These are phyloP conservation scores for Ceratobasidium sp. DNA, from an alignment of 1,284 basidiomycete species.

Conservation along the genomic window DNA sequence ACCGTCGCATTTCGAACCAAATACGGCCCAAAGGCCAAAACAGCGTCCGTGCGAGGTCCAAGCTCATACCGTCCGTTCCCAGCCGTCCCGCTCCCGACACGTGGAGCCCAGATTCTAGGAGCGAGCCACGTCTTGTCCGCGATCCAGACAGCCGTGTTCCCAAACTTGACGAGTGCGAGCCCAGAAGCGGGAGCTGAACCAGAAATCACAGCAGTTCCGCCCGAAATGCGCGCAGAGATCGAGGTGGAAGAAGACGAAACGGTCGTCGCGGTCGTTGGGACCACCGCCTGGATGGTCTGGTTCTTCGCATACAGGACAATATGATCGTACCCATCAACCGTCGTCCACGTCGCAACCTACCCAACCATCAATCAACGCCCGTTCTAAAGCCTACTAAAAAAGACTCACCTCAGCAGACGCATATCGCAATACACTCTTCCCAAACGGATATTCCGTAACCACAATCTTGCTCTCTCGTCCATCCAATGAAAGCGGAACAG, in stretches of 20 bases:
- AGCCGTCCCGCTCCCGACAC: neutral
- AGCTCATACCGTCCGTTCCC: constrained; percentile 28
- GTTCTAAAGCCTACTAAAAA: neutral
- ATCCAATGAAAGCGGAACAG: neutral
- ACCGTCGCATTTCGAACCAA: constrained; percentile 48
- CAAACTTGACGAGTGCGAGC: constrained; percentile 55
- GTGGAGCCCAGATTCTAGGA: constrained; percentile 26
- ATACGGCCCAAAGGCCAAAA: constrained; percentile 48
- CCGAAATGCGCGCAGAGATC: constrained; percentile 46
- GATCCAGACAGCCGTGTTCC: constrained; percentile 26
- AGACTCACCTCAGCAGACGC: constrained; percentile 39
- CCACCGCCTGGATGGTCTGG: constrained; percentile 57
- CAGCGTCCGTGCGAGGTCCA: constrained; percentile 38
- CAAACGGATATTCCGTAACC: constrained; percentile 39
- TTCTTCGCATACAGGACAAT: constrained; percentile 60
- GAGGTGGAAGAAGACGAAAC: no score
- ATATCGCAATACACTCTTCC: constrained; percentile 24
- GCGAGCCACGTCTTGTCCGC: constrained; percentile 40
- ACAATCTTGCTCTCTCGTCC: constrained; percentile 32
- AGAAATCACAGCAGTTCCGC: constrained; percentile 54
- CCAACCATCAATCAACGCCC: neutral
- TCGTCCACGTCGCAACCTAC: constrained; percentile 60
- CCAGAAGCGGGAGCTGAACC: constrained; percentile 56
- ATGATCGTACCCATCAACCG: constrained; percentile 57
- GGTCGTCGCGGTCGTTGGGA: no score